phyloP scores from a whole-genome alignment of 495 filamentous ascomycete species.

The Podospora bellae-mahoneyi region DNA sequence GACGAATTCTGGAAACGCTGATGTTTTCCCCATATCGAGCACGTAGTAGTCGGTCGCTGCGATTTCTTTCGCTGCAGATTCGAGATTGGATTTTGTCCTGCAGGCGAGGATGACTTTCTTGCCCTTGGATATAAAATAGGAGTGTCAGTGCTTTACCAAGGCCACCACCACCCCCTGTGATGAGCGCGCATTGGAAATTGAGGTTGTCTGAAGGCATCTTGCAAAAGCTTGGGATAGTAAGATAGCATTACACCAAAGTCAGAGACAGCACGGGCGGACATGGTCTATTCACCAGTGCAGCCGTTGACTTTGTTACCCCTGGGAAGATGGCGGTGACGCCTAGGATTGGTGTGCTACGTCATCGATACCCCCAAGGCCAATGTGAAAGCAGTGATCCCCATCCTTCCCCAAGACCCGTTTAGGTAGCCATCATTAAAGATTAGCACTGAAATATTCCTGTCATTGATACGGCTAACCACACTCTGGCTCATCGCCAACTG shows the following conservation, averaged over 20 bases:
- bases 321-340: not conserved
- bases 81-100: constrained; percentile 45
- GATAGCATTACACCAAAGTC: too few relatives aligned
- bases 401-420: not conserved
- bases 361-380: not conserved
- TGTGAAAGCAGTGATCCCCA: not conserved
- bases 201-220: constrained; percentile 15
- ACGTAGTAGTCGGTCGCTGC: constrained; percentile 40
- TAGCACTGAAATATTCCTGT: not conserved
- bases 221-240: too few relatives aligned
- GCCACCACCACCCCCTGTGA: constrained; percentile 49
- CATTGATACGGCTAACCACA: constrained; percentile 32
- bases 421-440: not conserved
- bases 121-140: constrained; percentile 40
- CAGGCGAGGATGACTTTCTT: constrained; percentile 48
- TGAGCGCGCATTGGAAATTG: constrained; percentile 38
- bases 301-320: not conserved
- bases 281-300: not conserved
- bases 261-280: too few relatives aligned
- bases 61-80: constrained; percentile 36
- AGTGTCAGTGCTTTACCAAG: constrained; percentile 44
- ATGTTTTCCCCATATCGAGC: constrained; percentile 41
- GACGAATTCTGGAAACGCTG: constrained; percentile 39
- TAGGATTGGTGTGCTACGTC: not conserved
- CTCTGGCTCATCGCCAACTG: constrained; percentile 38